Base-by-base conservation (phyloP, 2,329 filamentous ascomycete species). In the Aspergillus ochraceus region DNA sequence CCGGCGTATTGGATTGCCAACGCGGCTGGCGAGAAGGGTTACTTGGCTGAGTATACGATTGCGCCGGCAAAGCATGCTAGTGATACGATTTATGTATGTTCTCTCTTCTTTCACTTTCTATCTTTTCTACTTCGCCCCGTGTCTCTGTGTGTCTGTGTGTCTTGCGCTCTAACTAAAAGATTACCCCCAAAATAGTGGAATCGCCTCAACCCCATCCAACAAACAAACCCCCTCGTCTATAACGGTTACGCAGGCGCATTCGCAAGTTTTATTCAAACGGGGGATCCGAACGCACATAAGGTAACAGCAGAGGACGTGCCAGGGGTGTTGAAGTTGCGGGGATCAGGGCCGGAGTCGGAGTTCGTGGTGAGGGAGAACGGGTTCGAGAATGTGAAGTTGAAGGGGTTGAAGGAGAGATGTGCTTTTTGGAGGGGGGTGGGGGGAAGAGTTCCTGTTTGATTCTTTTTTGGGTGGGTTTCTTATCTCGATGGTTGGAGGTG, bases 41-140 rank as follows among this genome's bases (percentile, higher is more conserved):
- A 83, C 75, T 42, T 88, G 22, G 81, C 83, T 2, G 84, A 88
- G 69, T 88, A 88, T 64, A 84, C 81, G 0, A 87, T 87, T 55
- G 67, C 74, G 6, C 86, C 86, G 0, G 85, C 86, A 0, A 84
- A 79, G 60, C 86, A 88, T 69, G 86, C 80, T 0, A 82, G 79
- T 58, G 86, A 88, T 69, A 83, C 81, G 5, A 77, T 79, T 49
- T 87, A 83, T 69, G 83, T 85, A 68, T 64, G 78, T 76, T 20
- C 24, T 17, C 29, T 50, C 26, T 11, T 12, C 32, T 9, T 29
- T 24, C 24, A 5, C 24, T 6, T 29, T 9, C 26, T 9, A 4
- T 26, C 24, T 26, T 6, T 29, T 8, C 26, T 29, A 29, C 26
- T 29, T 29, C 26, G 26, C 26, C 8, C 3, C 9, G 26, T 29